A percentile compares a stretch with the other conserved stretches of the same genome.
These are phyloP conservation scores for Fraxinus velutina DNA, from an alignment of 305 asterid genomes.

Conservation along the genomic window DNA sequence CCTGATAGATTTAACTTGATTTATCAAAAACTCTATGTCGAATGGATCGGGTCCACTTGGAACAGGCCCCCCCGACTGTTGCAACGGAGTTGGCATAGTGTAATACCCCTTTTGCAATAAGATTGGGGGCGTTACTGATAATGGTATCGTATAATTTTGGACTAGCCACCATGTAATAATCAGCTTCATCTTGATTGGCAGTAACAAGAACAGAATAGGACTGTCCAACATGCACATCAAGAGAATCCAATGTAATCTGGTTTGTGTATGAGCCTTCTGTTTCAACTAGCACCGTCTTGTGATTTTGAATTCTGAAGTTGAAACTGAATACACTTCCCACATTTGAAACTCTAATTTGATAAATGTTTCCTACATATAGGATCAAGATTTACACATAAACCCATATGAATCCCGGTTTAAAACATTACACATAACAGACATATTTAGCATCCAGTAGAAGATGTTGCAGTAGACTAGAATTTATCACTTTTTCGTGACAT, in stretches of 20 bases:
- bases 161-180: slow-evolving; percentile 59
- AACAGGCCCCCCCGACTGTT: slow-evolving; percentile 35
- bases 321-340: slow-evolving; percentile 57
- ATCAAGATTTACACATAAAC: background rate
- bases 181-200: slow-evolving; percentile 42
- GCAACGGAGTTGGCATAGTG: slow-evolving; percentile 48
- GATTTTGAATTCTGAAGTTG: slow-evolving; percentile 62
- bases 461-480: background rate
- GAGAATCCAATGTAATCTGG: slow-evolving; percentile 46
- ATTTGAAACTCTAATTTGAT: slow-evolving; percentile 56
- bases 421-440: background rate
- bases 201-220: slow-evolving; percentile 72
- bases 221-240: slow-evolving; percentile 77
- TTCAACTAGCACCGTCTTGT: slow-evolving; percentile 62
- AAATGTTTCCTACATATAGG: slow-evolving; percentile 45
- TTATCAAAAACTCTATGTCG: slow-evolving; percentile 41
- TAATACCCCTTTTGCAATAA: slow-evolving; percentile 46
- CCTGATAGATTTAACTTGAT: slow-evolving; percentile 63
- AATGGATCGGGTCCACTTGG: slow-evolving; percentile 65
- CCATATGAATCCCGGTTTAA: background rate
- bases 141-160: slow-evolving; percentile 39
- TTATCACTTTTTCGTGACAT: slow-evolving; percentile 24
- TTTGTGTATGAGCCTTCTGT: slow-evolving; percentile 68
- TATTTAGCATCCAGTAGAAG: background rate
- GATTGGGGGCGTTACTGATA: slow-evolving; percentile 8